Conservation (phyloP, 352 stramenopile species). For the Globisporangium nagaii region DNA sequence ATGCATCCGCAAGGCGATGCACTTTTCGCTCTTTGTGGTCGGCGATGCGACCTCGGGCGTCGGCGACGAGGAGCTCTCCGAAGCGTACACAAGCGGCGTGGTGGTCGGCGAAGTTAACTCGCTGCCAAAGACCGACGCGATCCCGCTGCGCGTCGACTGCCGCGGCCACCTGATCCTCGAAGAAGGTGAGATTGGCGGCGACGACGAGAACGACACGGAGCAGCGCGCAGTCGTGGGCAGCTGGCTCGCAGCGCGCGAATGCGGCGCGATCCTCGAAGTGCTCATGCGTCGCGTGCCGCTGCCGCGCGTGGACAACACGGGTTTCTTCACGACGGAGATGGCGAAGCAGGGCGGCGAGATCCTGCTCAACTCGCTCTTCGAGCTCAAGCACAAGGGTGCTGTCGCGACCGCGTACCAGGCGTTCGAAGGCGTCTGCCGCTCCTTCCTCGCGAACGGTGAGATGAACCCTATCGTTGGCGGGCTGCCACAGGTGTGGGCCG, state of each 20-base stretch:
- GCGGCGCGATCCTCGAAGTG: slow-evolving; percentile 67
- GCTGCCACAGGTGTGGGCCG: slow-evolving; percentile 68
- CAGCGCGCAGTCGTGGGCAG: slow-evolving; percentile 81
- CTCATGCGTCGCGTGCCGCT: slow-evolving; percentile 65
- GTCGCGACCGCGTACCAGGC: slow-evolving; percentile 78
- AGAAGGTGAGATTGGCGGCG: slow-evolving; percentile 25
- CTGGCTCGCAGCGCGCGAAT: slow-evolving; percentile 84
- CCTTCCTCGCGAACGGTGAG: slow-evolving; percentile 64
- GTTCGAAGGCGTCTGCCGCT: slow-evolving; percentile 83
- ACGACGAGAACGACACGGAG: slow-evolving; percentile 44
- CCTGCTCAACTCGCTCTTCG: slow-evolving; percentile 78
- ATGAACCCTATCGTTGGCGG: slow-evolving; percentile 40
- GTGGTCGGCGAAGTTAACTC: slow-evolving; percentile 67
- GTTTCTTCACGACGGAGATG: slow-evolving; percentile 49
- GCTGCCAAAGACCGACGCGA: slow-evolving; percentile 36
- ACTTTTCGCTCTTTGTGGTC: slow-evolving; percentile 59
- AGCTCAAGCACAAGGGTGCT: slow-evolving; percentile 86
- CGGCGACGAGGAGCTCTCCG: slow-evolving; percentile 57
- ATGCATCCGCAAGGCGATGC: slow-evolving; percentile 56
- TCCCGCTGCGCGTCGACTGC: slow-evolving; percentile 71
- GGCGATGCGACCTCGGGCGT: slow-evolving; percentile 66
- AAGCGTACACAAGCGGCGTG: slow-evolving; percentile 46
- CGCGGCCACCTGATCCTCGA: slow-evolving; percentile 74
- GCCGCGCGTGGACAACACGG: slow-evolving; percentile 16
- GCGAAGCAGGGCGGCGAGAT: slow-evolving; percentile 57